Conservation (phyloP, 2,329 filamentous ascomycete species). For the Aureobasidium pullulans region DNA sequence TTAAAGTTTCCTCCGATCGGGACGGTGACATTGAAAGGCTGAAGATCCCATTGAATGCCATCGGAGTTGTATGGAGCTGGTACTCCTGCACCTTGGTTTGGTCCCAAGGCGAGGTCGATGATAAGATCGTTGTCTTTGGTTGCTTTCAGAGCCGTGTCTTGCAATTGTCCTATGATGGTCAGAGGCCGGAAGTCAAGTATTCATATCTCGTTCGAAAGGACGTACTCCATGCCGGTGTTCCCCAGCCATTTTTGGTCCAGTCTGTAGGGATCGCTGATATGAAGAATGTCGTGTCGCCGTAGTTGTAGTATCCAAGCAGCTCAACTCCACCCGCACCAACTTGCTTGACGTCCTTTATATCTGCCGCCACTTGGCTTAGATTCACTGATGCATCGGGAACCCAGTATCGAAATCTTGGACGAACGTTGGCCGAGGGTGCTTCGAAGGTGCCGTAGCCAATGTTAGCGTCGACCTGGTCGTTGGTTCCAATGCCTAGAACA, state of each 20-base stretch:
- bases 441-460: conserved; percentile 24
- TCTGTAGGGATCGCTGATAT: conserved; percentile 22
- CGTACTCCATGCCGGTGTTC: conserved; percentile 27
- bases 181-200: no score
- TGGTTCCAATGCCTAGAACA: not conserved
- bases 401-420: conserved; percentile 33
- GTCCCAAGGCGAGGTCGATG: conserved; percentile 42
- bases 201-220: no score
- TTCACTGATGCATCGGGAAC: conserved; percentile 32
- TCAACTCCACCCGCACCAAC: conserved; percentile 35
- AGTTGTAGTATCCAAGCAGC: conserved; percentile 33
- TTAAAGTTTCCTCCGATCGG: conserved; percentile 25
- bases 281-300: conserved; percentile 24
- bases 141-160: conserved; percentile 26
- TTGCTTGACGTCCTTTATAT: conserved; percentile 26
- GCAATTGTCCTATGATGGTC: conserved; percentile 16
- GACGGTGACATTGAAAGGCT: conserved; percentile 25
- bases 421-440: conserved; percentile 24
- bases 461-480: conserved; percentile 19
- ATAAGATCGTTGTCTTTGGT: conserved; percentile 30
- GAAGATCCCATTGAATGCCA: conserved; percentile 30
- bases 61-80: conserved; percentile 30
- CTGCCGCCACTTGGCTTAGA: conserved; percentile 21
- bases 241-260: conserved; percentile 36
- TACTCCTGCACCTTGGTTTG: conserved; percentile 43